These are phyloP conservation scores for Stephania yunnanensis DNA, from an alignment of 164 flowering plant genomes.

Conservation along the genomic window DNA sequence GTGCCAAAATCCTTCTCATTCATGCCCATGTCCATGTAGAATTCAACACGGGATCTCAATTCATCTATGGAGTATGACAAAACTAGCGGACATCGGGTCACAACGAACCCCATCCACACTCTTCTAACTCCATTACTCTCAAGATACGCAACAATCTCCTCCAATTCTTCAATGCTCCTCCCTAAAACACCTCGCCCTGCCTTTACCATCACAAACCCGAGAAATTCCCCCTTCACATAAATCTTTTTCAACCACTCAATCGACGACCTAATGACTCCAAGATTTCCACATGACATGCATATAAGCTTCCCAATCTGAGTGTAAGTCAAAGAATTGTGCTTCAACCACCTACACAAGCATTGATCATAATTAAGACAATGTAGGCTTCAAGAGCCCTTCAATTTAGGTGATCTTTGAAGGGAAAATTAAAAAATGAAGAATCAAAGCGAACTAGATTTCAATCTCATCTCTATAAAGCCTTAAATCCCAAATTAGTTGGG, in stretches of 20 bases:
- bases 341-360: conserved; percentile 74
- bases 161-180: conserved; percentile 51
- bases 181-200: conserved; percentile 48
- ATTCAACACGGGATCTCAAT: conserved; percentile 52
- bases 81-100: conserved; percentile 67
- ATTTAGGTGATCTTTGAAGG: not conserved
- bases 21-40: conserved; percentile 80
- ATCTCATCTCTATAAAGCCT: not conserved
- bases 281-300: conserved; percentile 57
- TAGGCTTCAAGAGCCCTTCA: not conserved
- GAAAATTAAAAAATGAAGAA: not conserved
- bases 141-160: conserved; percentile 55
- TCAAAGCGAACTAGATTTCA: not conserved
- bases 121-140: conserved; percentile 73
- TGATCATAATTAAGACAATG: conserved; percentile 5
- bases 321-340: conserved; percentile 75
- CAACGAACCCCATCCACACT: conserved; percentile 85
- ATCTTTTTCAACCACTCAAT: conserved; percentile 69
- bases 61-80: conserved; percentile 61
- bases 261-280: conserved; percentile 36
- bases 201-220: conserved; percentile 52
- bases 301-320: conserved; percentile 78
- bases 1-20: conserved; percentile 80
- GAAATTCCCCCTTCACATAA: conserved; percentile 60
- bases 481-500: too few relatives aligned